phyloP scores from a whole-genome alignment of 805 yeast species.

The Ogataea polymorpha region DNA sequence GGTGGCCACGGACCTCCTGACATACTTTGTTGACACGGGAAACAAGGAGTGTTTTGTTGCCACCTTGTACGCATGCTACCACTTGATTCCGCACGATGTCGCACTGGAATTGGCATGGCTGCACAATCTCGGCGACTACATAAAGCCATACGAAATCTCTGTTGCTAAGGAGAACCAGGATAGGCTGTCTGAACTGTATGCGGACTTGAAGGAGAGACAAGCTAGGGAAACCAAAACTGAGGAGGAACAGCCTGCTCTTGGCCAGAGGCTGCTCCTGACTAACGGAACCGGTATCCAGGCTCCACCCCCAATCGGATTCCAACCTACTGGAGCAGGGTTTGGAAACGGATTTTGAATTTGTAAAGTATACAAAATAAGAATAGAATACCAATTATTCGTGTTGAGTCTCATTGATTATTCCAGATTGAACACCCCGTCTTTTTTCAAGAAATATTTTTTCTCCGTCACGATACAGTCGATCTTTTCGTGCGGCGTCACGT shows the following conservation, averaged over 20 bases:
- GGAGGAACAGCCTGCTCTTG: constrained; percentile 45
- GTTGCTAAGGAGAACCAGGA: constrained; percentile 75
- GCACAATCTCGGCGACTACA: constrained; percentile 75
- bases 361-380: constrained; percentile 1
- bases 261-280: constrained; percentile 78
- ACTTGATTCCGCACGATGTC: constrained; percentile 72
- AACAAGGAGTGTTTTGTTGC: constrained; percentile 95
- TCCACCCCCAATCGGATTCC: constrained; percentile 46
- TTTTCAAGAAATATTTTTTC: constrained; percentile 53
- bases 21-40: constrained; percentile 94
- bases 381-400: background rate
- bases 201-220: constrained; percentile 69
- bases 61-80: constrained; percentile 80
- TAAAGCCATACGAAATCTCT: constrained; percentile 89
- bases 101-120: constrained; percentile 92
- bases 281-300: constrained; percentile 60
- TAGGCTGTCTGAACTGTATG: constrained; percentile 59
- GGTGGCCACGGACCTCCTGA: constrained; percentile 83
- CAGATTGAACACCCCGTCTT: constrained; percentile 44
- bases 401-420: background rate
- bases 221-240: constrained; percentile 52
- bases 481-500: constrained; percentile 78
- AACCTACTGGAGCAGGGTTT: constrained; percentile 71
- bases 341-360: constrained; percentile 41
- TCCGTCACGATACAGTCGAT: constrained; percentile 93